phyloP scores from a whole-genome alignment of 345 rosid species.

The Lumnitzera racemosa region DNA sequence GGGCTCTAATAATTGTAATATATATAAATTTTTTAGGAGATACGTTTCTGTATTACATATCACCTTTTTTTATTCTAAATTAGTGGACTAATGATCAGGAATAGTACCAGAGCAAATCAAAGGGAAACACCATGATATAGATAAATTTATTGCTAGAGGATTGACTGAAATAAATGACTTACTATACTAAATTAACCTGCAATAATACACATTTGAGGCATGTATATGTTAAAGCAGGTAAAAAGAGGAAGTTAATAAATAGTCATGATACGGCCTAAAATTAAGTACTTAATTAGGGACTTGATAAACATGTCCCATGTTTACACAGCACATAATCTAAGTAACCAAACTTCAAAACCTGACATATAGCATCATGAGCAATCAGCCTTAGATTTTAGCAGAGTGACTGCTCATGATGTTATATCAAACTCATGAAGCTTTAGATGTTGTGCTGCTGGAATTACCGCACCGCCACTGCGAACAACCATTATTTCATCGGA shows the following conservation, averaged over 20 bases:
- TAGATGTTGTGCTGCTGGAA: too few relatives aligned
- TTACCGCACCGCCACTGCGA: too few relatives aligned
- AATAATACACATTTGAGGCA: neutral
- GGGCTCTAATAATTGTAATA: too few relatives aligned
- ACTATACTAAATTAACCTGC: slow-evolving; percentile 4
- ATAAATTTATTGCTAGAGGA: neutral
- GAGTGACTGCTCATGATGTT: slow-evolving; percentile 99
- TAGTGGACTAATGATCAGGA: too few relatives aligned
- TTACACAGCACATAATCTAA: neutral
- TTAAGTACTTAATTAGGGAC: neutral
- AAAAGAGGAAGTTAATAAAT: neutral
- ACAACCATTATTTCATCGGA: slow-evolving; percentile 9
- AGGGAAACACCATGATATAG: too few relatives aligned
- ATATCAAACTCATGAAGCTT: slow-evolving; percentile 29
- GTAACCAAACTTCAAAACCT: slow-evolving; percentile 4
- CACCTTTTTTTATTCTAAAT: too few relatives aligned
- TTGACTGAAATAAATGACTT: neutral
- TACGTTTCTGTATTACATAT: too few relatives aligned
- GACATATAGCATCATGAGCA: slow-evolving; percentile 96
- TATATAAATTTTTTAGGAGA: too few relatives aligned
- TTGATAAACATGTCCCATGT: neutral
- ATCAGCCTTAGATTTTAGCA: slow-evolving; percentile 84
- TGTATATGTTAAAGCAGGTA: slow-evolving; percentile 4
- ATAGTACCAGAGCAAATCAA: neutral
- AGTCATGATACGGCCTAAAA: neutral